Conservation (phyloP, 2,329 filamentous ascomycete species). For the Apiospora aurea region DNA sequence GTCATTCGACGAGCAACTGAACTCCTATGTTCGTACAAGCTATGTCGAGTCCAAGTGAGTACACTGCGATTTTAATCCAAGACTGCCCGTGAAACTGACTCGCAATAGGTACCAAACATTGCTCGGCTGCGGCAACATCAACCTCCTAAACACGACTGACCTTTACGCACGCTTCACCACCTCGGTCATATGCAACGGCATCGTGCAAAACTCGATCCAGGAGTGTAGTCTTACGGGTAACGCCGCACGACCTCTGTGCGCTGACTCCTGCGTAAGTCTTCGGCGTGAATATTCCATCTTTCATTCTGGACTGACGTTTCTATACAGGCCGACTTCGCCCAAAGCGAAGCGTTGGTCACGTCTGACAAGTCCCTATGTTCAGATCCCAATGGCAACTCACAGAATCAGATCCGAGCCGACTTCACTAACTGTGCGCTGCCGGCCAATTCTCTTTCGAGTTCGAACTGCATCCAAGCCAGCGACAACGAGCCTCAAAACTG, state of each 20-base stretch:
- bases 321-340: conserved; percentile 76
- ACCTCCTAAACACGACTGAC: conserved; percentile 78
- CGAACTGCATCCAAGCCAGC: conserved; percentile 76
- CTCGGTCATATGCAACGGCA: conserved; percentile 89
- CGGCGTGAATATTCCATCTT: conserved; percentile 35
- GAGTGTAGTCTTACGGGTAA: conserved; percentile 71
- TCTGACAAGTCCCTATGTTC: conserved; percentile 77
- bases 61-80: conserved; percentile 10
- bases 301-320: neutral
- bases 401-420: conserved; percentile 85
- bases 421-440: conserved; percentile 90
- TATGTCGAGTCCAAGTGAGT: conserved; percentile 83
- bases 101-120: conserved; percentile 75
- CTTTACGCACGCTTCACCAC: conserved; percentile 94
- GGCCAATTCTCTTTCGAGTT: conserved; percentile 75
- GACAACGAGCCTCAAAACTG: conserved; percentile 87
- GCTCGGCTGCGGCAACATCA: conserved; percentile 80
- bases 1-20: conserved; percentile 80
- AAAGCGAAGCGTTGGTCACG: conserved; percentile 86
- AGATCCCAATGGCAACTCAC: conserved; percentile 68
- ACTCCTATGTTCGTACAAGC: conserved; percentile 73
- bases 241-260: conserved; percentile 80
- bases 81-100: conserved; percentile 25
- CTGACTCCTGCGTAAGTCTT: conserved; percentile 78
- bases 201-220: conserved; percentile 85